Percentiles rank a stretch among this genome's conserved stretches.
Evolutionary conservation across 73 alveolate genomes (phyloP).

Genomic region (Paramecium sexaurelia): DNA sequence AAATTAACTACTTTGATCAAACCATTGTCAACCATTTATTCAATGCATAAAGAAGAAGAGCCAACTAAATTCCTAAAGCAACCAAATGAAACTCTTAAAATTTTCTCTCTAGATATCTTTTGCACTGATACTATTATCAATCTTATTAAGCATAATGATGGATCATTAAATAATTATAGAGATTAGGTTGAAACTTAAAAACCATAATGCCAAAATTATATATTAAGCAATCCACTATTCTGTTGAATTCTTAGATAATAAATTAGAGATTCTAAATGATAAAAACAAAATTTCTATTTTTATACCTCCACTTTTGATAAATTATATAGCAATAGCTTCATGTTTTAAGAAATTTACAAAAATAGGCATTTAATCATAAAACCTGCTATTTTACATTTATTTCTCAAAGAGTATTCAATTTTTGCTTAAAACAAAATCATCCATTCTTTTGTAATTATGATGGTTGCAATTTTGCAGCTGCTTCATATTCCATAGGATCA

Average conservation of each 20-base stretch:
- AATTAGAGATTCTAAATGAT: not conserved
- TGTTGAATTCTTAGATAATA: constrained; percentile 33
- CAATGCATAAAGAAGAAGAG: constrained; percentile 12
- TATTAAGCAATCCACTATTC: constrained; percentile 57
- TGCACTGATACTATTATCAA: constrained; percentile 55
- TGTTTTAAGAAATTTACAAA: constrained; percentile 33
- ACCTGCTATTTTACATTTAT: constrained; percentile 1
- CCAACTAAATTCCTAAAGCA: constrained; percentile 53
- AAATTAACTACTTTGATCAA: constrained; percentile 57
- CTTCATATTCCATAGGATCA: constrained; percentile 64
- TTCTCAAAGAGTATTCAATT: not conserved
- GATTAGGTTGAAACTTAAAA: constrained; percentile 47
- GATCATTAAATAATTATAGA: constrained; percentile 50
- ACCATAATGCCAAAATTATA: constrained; percentile 64
- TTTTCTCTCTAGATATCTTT: constrained; percentile 68
- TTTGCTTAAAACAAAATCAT: not conserved
- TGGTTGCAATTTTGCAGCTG: constrained; percentile 66
- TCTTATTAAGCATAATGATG: constrained; percentile 43
- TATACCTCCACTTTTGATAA: constrained; percentile 10
- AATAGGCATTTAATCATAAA: constrained; percentile 54
- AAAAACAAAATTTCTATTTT: not conserved
- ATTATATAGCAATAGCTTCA: not conserved
- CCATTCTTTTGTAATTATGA: constrained; percentile 58
- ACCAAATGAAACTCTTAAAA: constrained; percentile 67
- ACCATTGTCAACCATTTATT: constrained; percentile 63